Evolutionary conservation across 164 flowering plant genomes (phyloP).

Genomic region (Pachysandra terminalis): DNA sequence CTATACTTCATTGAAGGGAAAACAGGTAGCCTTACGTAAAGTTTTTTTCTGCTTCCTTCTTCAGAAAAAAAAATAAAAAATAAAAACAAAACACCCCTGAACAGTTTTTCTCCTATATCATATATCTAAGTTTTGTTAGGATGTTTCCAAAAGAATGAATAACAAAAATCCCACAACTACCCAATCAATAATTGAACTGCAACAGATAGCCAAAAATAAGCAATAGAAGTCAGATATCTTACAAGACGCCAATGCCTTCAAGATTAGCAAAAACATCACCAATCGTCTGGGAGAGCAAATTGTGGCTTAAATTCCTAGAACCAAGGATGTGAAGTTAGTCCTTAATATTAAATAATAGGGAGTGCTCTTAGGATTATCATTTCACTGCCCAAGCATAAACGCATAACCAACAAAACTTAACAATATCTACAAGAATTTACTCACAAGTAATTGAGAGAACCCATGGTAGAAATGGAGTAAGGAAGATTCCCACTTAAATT

Average conservation of each 20-base stretch:
- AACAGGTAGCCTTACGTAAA: no score
- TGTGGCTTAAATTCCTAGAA: slow-evolving; percentile 75
- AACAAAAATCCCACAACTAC: no score
- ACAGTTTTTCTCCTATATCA: no score
- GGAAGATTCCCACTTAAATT: slow-evolving; percentile 83
- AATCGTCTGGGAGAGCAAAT: slow-evolving; percentile 51
- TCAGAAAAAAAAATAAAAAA: no score
- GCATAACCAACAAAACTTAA: background rate
- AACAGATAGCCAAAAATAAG: background rate
- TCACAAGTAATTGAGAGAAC: slow-evolving; percentile 66
- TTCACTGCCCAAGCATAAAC: background rate
- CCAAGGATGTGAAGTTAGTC: slow-evolving; percentile 3
- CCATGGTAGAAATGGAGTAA: slow-evolving; percentile 70
- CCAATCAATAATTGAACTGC: background rate
- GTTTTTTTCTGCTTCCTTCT: no score
- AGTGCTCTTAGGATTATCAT: background rate
- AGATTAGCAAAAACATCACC: slow-evolving; percentile 67
- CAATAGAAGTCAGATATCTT: slow-evolving; percentile 28
- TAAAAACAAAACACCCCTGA: no score
- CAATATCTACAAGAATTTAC: slow-evolving; percentile 27
- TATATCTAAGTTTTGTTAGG: no score
- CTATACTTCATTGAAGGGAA: no score
- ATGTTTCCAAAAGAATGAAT: no score
- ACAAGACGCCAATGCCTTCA: slow-evolving; percentile 51
- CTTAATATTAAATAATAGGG: background rate